Evolutionary conservation across 2,329 filamentous ascomycete genomes (phyloP).

Genomic region (Simplicillium aogashimaense): DNA sequence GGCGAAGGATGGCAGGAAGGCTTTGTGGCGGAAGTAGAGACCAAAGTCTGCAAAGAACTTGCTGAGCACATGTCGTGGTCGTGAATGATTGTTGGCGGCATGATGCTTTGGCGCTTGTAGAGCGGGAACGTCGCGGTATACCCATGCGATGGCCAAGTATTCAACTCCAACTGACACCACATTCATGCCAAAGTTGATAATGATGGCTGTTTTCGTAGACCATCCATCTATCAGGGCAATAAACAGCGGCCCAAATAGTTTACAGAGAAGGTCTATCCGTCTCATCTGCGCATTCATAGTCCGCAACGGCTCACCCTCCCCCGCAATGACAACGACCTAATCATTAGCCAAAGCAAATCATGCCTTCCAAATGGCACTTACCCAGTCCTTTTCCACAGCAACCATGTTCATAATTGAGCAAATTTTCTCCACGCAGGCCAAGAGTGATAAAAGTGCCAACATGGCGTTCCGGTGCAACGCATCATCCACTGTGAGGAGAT

Average conservation of each 20-base stretch:
- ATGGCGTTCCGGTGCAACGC: conserved; percentile 3
- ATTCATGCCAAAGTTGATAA: conserved; percentile 39
- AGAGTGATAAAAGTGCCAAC: conserved; percentile 18
- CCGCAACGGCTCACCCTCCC: conserved; percentile 11
- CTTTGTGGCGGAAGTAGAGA: conserved; percentile 42
- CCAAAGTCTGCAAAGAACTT: conserved; percentile 10
- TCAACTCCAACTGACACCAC: conserved; percentile 36
- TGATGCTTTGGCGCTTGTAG: conserved; percentile 14
- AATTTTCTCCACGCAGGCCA: conserved; percentile 57
- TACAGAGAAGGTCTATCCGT: conserved; percentile 52
- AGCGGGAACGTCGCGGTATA: conserved; percentile 16
- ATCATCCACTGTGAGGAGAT: conserved; percentile 16
- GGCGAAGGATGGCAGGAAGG: conserved; percentile 51
- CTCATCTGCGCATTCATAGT: conserved; percentile 49
- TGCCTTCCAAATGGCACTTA: conserved; percentile 15
- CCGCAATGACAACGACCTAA: conserved; percentile 19
- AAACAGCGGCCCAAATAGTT: conserved; percentile 45
- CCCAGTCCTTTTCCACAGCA: conserved; percentile 64
- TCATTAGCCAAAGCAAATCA: background rate
- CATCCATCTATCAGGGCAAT: conserved; percentile 40
- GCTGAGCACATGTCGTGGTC: conserved; percentile 12
- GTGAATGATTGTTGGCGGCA: conserved; percentile 6
- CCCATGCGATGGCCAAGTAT: conserved; percentile 37
- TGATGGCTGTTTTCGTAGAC: conserved; percentile 38
- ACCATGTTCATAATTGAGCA: conserved; percentile 55